Conservation (phyloP, 331 rosid genomes). For the Cydonia oblonga region DNA sequence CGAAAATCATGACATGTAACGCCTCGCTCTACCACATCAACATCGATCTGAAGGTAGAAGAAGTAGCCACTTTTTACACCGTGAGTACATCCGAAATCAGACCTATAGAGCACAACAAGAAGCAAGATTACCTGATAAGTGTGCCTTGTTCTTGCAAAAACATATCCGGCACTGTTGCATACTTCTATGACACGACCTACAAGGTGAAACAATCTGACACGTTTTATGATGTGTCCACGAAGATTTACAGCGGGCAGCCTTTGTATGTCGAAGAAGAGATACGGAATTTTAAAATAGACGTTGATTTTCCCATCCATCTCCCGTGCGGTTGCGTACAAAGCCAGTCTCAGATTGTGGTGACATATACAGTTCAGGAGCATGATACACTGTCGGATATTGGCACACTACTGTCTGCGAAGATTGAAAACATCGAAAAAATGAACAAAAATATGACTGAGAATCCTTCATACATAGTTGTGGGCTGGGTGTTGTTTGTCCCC, state of each 20-base stretch:
- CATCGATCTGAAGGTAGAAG: not conserved
- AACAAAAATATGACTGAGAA: slow-evolving; percentile 25
- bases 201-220: slow-evolving; percentile 19
- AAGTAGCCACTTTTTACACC: slow-evolving; percentile 36
- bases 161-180: slow-evolving; percentile 23
- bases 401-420: slow-evolving; percentile 23
- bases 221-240: slow-evolving; percentile 12
- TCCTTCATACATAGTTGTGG: slow-evolving; percentile 19
- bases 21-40: slow-evolving; percentile 49
- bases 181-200: slow-evolving; percentile 46
- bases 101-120: slow-evolving; percentile 9
- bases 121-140: slow-evolving; percentile 42
- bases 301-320: slow-evolving; percentile 26
- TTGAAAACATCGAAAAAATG: slow-evolving; percentile 20
- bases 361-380: slow-evolving; percentile 46
- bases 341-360: slow-evolving; percentile 50
- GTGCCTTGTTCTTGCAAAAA: slow-evolving; percentile 59
- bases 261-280: slow-evolving; percentile 3
- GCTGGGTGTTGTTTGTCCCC: slow-evolving; percentile 65
- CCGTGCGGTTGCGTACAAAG: slow-evolving; percentile 56
- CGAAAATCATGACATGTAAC: slow-evolving; percentile 32
- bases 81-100: slow-evolving; percentile 31
- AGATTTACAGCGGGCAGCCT: slow-evolving; percentile 52
- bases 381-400: slow-evolving; percentile 45
- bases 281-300: not conserved